Evolutionary conservation across 2,329 filamentous ascomycete species (phyloP).

Genomic region (Pezicula neosporulosa): DNA sequence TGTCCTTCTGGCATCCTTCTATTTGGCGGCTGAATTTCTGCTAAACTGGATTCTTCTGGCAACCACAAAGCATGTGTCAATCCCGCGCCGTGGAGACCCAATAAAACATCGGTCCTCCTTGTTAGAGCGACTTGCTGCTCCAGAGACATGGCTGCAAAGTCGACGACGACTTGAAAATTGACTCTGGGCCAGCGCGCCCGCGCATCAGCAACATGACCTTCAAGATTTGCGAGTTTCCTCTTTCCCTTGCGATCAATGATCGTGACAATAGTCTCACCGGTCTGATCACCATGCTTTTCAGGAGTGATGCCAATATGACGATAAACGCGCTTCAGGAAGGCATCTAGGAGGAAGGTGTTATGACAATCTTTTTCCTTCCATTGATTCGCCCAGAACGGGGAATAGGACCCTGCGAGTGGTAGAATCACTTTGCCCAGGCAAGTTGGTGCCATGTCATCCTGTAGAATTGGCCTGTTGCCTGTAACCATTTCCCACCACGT

Average conservation of each 20-base stretch:
- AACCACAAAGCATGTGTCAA: slow-evolving; percentile 24
- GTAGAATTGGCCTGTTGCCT: slow-evolving; percentile 16
- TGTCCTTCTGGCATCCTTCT: not conserved
- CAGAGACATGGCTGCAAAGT: slow-evolving; percentile 16
- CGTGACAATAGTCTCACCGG: slow-evolving; percentile 12
- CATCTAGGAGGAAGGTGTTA: slow-evolving; percentile 8
- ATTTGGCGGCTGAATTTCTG: slow-evolving; percentile 10
- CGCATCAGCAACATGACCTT: slow-evolving; percentile 10
- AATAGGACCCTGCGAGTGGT: slow-evolving; percentile 20
- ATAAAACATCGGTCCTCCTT: slow-evolving; percentile 16
- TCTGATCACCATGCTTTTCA: not conserved
- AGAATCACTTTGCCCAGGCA: slow-evolving; percentile 24
- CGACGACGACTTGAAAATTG: slow-evolving; percentile 13
- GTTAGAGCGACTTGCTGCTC: slow-evolving; percentile 19
- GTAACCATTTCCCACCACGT: slow-evolving; percentile 21
- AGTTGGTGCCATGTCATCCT: slow-evolving; percentile 13
- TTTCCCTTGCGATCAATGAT: slow-evolving; percentile 17
- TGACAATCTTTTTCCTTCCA: slow-evolving; percentile 13
- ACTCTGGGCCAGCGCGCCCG: slow-evolving; percentile 12
- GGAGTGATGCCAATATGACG: slow-evolving; percentile 5
- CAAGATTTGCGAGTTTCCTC: slow-evolving; percentile 15
- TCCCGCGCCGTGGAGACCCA: slow-evolving; percentile 22
- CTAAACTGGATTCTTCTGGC: slow-evolving; percentile 15
- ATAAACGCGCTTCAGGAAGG: slow-evolving; percentile 12
- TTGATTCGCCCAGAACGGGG: slow-evolving; percentile 24